Evolutionary conservation across 2,329 filamentous ascomycete genomes (phyloP), one percentile per base, ranked within the genome.

Genomic region (Teratosphaeria destructans): DNA sequence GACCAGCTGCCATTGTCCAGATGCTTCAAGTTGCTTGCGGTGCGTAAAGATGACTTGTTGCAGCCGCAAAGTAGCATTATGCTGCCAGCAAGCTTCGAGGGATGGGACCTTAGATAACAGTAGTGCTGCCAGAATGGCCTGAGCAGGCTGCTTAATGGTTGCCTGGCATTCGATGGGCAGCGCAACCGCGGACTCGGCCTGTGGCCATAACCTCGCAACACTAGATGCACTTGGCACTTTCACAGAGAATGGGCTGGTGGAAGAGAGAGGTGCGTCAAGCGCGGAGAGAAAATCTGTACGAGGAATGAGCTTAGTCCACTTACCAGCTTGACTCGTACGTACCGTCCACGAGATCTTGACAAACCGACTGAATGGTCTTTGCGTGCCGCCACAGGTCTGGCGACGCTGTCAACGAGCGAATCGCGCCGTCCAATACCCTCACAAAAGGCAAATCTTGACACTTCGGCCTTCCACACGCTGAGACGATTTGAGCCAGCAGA

Each of bases 401-500:
- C 4, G 71, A 72, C 16, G 72, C 63, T 64, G 70, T 56, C 65
- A 77, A 63, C 67, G 72, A 66, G 49, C 61, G 62, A 53, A 78
- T 59, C 67, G 73, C 72, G 2, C 70, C 69, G 27, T 63, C 61
- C n/a, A 79, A 66, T 49, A 79, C 63, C 6, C 73, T 63, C 60
- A 73, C 71, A 27, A 75, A 66, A 55, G 75, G 74, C 10, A 82
- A 66, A 23, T 65, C 62, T 29, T 74, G 68, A 60, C 76, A 74
- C 39, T 74, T 73, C 59, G 74, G 73, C 56, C 72, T 70, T 52
- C 74, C 73, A 54, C 78, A 71, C 47, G 84, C 65, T 37, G 76
- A 73, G 56, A 84, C 69, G 35, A 85, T 68, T 57, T 78, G 80
- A 16, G 81, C 76, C 47, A 82, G 70, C 35, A 86, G 71, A 78